Percentiles rank a stretch among this genome's conserved stretches.
phyloP scores from a whole-genome alignment of 75 land plant genomes.

The Isoetes taiwanensis region DNA sequence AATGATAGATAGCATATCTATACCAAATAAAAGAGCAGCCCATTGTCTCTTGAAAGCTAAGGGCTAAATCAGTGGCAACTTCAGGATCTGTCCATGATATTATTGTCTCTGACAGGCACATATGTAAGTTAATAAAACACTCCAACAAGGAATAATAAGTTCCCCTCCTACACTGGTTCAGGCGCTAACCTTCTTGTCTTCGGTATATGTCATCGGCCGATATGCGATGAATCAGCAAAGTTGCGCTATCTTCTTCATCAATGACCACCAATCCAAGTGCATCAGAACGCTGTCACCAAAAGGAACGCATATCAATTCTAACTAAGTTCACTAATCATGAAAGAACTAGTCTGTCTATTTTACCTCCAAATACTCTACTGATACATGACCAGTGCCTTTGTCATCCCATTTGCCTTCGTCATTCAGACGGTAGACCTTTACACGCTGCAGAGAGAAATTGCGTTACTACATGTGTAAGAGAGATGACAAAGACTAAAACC shows the following conservation, averaged over 20 bases:
- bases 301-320: neutral
- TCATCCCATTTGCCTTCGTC: slow-evolving; percentile 98
- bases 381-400: slow-evolving; percentile 88
- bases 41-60: slow-evolving; percentile 84
- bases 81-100: slow-evolving; percentile 89
- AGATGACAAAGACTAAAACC: neutral
- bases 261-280: slow-evolving; percentile 64
- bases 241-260: slow-evolving; percentile 84
- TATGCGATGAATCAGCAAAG: slow-evolving; percentile 68
- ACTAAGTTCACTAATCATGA: neutral
- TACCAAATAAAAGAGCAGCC: slow-evolving; percentile 88
- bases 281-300: slow-evolving; percentile 49
- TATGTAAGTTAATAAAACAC: neutral
- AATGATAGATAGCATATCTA: neutral
- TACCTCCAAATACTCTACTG: slow-evolving; percentile 86
- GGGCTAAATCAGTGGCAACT: slow-evolving; percentile 72
- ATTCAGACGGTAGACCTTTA: slow-evolving; percentile 71
- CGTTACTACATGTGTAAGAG: slow-evolving; percentile 4
- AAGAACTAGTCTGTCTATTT: no score
- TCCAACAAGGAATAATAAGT: neutral
- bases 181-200: slow-evolving; percentile 58
- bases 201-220: slow-evolving; percentile 80
- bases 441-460: no score
- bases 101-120: slow-evolving; percentile 45
- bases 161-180: neutral